Evolutionary conservation across 1,284 basidiomycete species (phyloP).

Genomic region (Entoloma clypeatum): DNA sequence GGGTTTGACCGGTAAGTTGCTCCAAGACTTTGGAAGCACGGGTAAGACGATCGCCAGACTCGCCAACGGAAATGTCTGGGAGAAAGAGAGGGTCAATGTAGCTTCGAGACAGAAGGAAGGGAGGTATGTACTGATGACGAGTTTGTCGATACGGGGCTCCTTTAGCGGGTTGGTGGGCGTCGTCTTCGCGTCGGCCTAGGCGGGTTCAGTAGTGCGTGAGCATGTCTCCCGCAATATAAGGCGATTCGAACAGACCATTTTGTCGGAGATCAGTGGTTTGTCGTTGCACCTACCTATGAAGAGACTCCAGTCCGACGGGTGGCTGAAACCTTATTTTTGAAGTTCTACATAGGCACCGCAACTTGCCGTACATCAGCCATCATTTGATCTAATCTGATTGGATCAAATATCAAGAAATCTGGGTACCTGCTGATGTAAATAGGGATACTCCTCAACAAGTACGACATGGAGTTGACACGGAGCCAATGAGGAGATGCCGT

Average conservation of each 20-base stretch:
- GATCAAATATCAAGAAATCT: no score
- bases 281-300: slow-evolving; percentile 33
- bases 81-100: slow-evolving; percentile 6
- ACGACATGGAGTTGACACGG: no score
- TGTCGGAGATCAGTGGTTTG: slow-evolving; percentile 31
- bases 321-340: slow-evolving; percentile 47
- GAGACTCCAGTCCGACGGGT: slow-evolving; percentile 26
- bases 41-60: slow-evolving; percentile 98
- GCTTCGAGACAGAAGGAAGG: not conserved
- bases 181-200: slow-evolving; percentile 86
- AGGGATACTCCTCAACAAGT: no score
- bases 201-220: slow-evolving; percentile 5
- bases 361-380: slow-evolving; percentile 21
- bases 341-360: slow-evolving; percentile 32
- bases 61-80: slow-evolving; percentile 98
- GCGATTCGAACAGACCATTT: slow-evolving; percentile 36
- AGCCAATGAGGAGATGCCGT: no score
- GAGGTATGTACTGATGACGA: slow-evolving; percentile 90
- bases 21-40: slow-evolving; percentile 99
- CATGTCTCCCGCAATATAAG: slow-evolving; percentile 9
- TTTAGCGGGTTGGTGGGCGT: slow-evolving; percentile 91
- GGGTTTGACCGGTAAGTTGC: slow-evolving; percentile 99
- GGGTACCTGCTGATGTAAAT: no score
- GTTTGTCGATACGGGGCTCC: slow-evolving; percentile 97
- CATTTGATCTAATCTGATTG: slow-evolving; percentile 1